Percentiles rank a stretch among this genome's conserved stretches.
Conservation (phyloP, 2,329 filamentous ascomycete species). For the Torrubiella hemipterigena region DNA sequence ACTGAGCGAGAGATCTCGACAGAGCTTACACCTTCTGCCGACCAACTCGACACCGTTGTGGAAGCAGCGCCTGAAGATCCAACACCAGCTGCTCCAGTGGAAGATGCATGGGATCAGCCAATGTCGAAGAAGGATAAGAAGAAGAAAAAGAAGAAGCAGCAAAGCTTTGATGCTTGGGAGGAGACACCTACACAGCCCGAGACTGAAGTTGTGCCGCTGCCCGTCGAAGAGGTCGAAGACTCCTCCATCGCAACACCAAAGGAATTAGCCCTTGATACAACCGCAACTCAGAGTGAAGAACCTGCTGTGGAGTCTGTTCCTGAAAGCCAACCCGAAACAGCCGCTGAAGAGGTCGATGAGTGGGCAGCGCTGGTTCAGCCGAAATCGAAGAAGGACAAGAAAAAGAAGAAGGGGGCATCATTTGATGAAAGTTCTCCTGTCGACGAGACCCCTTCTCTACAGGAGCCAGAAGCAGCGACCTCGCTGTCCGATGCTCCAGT, state of each 20-base stretch:
- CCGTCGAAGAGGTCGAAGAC: background rate
- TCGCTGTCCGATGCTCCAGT: background rate
- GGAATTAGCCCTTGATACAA: too few relatives aligned
- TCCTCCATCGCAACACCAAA: background rate
- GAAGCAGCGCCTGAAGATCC: slow-evolving; percentile 5
- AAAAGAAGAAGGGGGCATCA: slow-evolving; percentile 18
- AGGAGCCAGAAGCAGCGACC: background rate
- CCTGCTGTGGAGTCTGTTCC: background rate
- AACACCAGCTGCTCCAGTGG: slow-evolving; percentile 5
- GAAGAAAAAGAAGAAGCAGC: slow-evolving; percentile 8
- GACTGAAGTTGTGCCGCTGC: background rate
- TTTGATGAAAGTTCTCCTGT: slow-evolving; percentile 7
- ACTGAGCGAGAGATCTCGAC: too few relatives aligned
- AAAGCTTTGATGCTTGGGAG: background rate
- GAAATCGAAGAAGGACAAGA: slow-evolving; percentile 15
- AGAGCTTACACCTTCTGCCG: too few relatives aligned
- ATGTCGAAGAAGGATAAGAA: slow-evolving; percentile 9
- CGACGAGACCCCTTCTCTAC: slow-evolving; percentile 5
- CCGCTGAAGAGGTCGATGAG: slow-evolving; percentile 4
- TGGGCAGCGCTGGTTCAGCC: slow-evolving; percentile 1
- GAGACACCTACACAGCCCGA: too few relatives aligned
- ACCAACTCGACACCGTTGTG: too few relatives aligned
- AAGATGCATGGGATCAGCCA: slow-evolving; percentile 6
- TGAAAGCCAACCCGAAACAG: background rate
- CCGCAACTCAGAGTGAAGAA: background rate